These are phyloP conservation scores for Bimuria novae-zelandiae DNA, from an alignment of 2,329 filamentous ascomycete genomes.

Conservation along the genomic window DNA sequence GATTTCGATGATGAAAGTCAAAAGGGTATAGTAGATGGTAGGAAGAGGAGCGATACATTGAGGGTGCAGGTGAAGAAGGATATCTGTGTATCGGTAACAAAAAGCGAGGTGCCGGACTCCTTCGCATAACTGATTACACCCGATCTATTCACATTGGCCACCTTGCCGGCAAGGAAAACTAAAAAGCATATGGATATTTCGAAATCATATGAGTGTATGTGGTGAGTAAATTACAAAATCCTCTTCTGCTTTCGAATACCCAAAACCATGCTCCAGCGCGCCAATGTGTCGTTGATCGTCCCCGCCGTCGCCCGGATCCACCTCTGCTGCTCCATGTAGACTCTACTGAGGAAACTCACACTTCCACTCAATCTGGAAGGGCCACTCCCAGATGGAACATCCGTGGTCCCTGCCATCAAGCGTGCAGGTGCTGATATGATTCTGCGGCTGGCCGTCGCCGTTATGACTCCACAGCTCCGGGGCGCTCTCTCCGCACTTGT, in stretches of 20 bases:
- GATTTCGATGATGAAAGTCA: background rate
- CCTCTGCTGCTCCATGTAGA: background rate
- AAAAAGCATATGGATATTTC: background rate
- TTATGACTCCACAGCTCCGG: background rate
- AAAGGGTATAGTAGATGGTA: background rate
- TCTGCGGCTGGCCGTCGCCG: background rate
- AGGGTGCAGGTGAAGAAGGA: constrained; percentile 1
- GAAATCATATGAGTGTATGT: background rate
- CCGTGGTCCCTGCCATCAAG: background rate
- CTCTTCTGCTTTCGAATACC: too few relatives aligned
- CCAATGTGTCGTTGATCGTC: background rate
- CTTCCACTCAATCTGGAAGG: background rate
- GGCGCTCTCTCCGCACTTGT: background rate
- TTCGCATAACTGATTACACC: background rate
- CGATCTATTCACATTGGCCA: too few relatives aligned
- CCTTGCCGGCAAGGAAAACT: too few relatives aligned
- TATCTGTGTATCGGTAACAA: background rate
- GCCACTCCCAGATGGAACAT: background rate
- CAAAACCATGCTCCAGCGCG: background rate
- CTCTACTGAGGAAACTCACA: background rate
- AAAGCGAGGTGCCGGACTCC: background rate
- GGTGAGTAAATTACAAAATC: background rate
- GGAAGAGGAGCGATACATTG: background rate
- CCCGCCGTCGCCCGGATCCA: background rate
- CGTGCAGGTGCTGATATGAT: background rate